A percentile compares a stretch with the other conserved stretches of the same genome.
phyloP scores from a whole-genome alignment of 768 basidiomycete species.

The Gloeopeniophorella convolvens region DNA sequence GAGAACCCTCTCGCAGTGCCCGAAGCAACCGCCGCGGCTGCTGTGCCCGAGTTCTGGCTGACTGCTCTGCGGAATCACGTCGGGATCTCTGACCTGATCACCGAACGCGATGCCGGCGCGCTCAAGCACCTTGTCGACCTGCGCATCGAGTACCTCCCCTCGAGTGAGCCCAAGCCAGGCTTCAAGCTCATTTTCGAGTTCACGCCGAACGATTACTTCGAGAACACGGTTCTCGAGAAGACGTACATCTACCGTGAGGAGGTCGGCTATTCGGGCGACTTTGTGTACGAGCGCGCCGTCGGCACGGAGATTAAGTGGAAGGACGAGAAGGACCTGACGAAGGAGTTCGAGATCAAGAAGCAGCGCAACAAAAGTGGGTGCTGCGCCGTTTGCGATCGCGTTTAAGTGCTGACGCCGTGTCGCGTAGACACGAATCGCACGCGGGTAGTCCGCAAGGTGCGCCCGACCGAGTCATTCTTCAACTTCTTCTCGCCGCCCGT shows the following conservation, averaged over 20 bases:
- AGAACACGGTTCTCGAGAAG: constrained; percentile 79
- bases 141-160: constrained; percentile 65
- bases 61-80: constrained; percentile 92
- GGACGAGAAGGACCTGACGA: constrained; percentile 96
- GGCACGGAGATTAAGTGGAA: constrained; percentile 95
- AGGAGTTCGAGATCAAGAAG: constrained; percentile 98
- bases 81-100: constrained; percentile 81
- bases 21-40: constrained; percentile 28
- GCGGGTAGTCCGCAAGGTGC: constrained; percentile 77
- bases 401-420: not conserved
- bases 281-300: constrained; percentile 90
- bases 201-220: constrained; percentile 78
- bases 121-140: constrained; percentile 81
- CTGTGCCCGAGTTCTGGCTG: constrained; percentile 97
- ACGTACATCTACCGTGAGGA: constrained; percentile 91
- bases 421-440: constrained; percentile 73
- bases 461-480: constrained; percentile 95
- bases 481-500: constrained; percentile 90
- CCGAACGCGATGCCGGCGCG: constrained; percentile 83
- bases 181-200: constrained; percentile 90
- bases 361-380: constrained; percentile 92
- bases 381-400: not conserved
- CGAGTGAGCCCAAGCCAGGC: constrained; percentile 67
- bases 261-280: constrained; percentile 94
- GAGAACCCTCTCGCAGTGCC: constrained; percentile 46